Evolutionary conservation across 352 stramenopile species (phyloP), one percentile per base, ranked within the genome.

Genomic region (Globisporangium lucens): DNA sequence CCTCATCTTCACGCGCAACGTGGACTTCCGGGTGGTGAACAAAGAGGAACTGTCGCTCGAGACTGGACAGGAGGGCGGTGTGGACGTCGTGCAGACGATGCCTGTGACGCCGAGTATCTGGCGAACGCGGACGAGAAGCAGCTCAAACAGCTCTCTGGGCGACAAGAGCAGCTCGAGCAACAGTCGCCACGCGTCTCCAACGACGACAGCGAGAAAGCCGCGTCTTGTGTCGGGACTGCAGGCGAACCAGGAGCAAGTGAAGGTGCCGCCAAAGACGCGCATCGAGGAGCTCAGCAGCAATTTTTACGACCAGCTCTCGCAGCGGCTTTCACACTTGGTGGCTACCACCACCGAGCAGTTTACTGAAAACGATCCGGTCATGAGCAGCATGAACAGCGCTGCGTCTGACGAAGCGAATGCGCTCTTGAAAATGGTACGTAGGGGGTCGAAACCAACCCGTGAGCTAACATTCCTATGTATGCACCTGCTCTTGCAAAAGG

Each of bases 1-100:
- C 0, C 80, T 95, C 38, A 67, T 93, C 8, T 95, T 95, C 68
- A 89, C 71, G 58, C 82, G 80, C 57, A 88, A 85, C 49, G 67
- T 77, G 15, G 80, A 85, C 51, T 93, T 93, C 58, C 85, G 76
- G 55, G 75, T 93, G 1, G 81, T 89, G 30, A 86, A 90, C 63
- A 90, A 90, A 58, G 69, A 84, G 29, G 75, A 88, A 20, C 65
- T 89, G 63, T 70, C 77, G 29, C 63, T 90, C 8, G 66, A 72
- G 49, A 68, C 74, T n/a, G 74, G 86, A 29, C 59, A 77, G 49
- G 77, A 73, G 3, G 36, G 43, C 68, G 56, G 41, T 63, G 65
- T 47, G 46, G 64, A 55, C 65, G 62, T 66, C 4, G 75, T 63
- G 22, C 76, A 73, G 47, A 57, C 68, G 2, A 67, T 59, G 27